These are phyloP conservation scores for Rhizoclosmatium globosum DNA, from an alignment of 192 early-diverging fungal genomes.

Conservation along the genomic window DNA sequence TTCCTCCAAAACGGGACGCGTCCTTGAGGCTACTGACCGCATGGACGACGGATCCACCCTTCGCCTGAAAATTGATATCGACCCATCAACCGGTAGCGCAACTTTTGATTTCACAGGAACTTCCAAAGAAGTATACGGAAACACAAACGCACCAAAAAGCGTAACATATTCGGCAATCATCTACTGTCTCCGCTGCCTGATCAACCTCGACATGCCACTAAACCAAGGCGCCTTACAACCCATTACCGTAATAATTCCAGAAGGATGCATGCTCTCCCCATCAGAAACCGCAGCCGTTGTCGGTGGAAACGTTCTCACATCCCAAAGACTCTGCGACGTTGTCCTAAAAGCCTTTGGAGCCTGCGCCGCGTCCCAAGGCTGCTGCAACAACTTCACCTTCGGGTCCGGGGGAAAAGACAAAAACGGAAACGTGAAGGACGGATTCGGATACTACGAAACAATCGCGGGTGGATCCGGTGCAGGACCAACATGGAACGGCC, in stretches of 20 bases:
- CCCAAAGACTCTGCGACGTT: slow-evolving; percentile 92
- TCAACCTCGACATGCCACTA: slow-evolving; percentile 90
- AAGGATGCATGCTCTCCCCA: slow-evolving; percentile 79
- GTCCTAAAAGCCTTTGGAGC: slow-evolving; percentile 90
- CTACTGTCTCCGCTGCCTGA: slow-evolving; percentile 92
- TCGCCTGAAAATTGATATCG: slow-evolving; percentile 75
- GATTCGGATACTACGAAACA: slow-evolving; percentile 98
- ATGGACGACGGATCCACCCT: slow-evolving; percentile 97
- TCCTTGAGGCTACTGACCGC: slow-evolving; percentile 65
- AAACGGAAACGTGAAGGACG: slow-evolving; percentile 63
- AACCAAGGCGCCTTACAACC: slow-evolving; percentile 96
- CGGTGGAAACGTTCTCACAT: slow-evolving; percentile 96
- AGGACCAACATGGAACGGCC: slow-evolving; percentile 87
- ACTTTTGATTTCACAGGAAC: slow-evolving; percentile 96
- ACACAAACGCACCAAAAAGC: slow-evolving; percentile 77
- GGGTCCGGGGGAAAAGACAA: slow-evolving; percentile 76
- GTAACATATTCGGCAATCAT: slow-evolving; percentile 96
- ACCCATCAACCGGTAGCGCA: slow-evolving; percentile 71
- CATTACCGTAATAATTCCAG: slow-evolving; percentile 81
- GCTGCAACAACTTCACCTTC: slow-evolving; percentile 97
- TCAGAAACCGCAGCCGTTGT: slow-evolving; percentile 90
- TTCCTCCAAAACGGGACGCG: slow-evolving; percentile 50
- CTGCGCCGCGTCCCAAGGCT: slow-evolving; percentile 88
- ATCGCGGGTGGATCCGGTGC: slow-evolving; percentile 84
- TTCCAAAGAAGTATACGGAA: slow-evolving; percentile 84